Conservation (phyloP, 192 early-diverging fungal species). For the Anaeromyces robustus region DNA sequence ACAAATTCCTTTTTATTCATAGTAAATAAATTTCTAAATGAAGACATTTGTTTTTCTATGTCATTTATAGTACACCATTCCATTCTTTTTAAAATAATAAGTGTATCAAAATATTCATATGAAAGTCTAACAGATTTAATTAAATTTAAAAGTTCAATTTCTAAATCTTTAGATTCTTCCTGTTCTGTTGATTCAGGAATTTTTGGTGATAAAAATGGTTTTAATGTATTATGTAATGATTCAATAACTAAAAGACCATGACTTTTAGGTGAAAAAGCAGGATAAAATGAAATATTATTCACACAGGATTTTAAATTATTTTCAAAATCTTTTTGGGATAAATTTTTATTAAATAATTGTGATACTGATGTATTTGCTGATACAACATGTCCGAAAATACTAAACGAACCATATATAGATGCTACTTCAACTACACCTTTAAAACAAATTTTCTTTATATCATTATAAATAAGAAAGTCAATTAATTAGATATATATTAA, state of each 20-base stretch:
- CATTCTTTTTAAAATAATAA: constrained; percentile 3
- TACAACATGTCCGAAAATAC: neutral
- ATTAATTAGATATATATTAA: too few species aligned
- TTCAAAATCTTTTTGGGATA: neutral
- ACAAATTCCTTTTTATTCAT: constrained; percentile 4
- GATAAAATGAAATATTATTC: neutral
- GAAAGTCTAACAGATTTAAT: neutral
- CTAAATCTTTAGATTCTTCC: neutral
- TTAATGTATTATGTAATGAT: neutral
- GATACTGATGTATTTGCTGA: neutral
- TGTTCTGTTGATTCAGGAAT: neutral
- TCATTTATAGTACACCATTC: constrained; percentile 20
- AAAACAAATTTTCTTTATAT: neutral
- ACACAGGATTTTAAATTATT: neutral
- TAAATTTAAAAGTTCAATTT: neutral
- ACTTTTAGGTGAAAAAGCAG: neutral
- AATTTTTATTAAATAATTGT: neutral
- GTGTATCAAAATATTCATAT: neutral
- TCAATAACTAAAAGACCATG: neutral
- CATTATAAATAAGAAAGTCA: too few species aligned
- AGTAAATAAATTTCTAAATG: constrained; percentile 28
- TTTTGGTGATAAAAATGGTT: neutral
- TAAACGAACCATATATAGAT: neutral
- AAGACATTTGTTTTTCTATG: constrained; percentile 21
- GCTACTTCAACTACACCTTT: neutral